Conservation (phyloP, 2,329 filamentous ascomycete genomes). For the Thelonectria blattea region DNA sequence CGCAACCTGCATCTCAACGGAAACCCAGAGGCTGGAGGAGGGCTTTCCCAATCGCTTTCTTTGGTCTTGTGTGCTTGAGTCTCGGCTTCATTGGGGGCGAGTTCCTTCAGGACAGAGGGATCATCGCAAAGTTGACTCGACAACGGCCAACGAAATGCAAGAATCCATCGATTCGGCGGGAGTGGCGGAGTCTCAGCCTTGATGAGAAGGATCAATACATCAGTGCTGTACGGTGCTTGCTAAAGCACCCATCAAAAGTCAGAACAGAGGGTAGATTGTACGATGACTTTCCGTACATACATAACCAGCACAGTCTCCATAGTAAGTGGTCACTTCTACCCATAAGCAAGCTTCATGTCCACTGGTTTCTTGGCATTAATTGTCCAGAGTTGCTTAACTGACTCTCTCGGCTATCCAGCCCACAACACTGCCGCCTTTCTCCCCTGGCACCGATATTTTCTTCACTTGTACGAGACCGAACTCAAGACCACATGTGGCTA, state of each 20-base stretch:
- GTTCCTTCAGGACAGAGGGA: neutral
- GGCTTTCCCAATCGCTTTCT: neutral
- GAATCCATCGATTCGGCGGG: neutral
- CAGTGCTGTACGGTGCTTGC: neutral
- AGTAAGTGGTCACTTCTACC: neutral
- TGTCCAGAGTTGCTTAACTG: too few species aligned
- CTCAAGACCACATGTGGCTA: neutral
- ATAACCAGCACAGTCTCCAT: neutral
- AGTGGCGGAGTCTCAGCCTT: neutral
- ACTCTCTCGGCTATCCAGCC: neutral
- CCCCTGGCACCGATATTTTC: neutral
- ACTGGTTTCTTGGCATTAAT: too few species aligned
- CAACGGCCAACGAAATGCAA: neutral
- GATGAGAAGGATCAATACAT: neutral
- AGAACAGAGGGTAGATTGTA: neutral
- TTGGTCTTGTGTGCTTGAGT: neutral
- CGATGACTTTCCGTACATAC: neutral
- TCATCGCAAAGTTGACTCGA: neutral
- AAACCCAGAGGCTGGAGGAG: neutral
- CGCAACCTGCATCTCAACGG: neutral
- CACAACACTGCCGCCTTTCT: neutral
- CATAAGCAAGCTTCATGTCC: too few species aligned
- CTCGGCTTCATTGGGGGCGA: neutral
- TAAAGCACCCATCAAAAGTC: neutral
- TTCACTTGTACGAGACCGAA: neutral